Conservation (phyloP, 352 stramenopile genomes). For the Blastocystis sp. region DNA sequence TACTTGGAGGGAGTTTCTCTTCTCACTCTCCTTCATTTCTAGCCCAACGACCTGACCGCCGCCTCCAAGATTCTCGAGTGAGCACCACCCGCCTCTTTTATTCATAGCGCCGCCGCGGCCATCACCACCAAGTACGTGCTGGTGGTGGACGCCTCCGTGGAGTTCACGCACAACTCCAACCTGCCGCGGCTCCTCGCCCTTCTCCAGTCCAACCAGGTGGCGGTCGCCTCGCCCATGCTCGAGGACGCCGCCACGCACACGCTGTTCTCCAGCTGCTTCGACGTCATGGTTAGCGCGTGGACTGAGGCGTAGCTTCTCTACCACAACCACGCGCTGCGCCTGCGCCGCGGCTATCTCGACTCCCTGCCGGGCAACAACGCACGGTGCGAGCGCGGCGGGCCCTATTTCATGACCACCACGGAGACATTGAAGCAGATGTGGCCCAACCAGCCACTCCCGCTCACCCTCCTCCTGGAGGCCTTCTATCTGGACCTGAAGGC, state of each 20-base stretch:
- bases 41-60: conserved; percentile 35
- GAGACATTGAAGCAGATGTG: conserved; percentile 49
- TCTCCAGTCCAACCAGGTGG: conserved; percentile 13
- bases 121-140: conserved; percentile 41
- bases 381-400: conserved; percentile 33
- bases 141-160: conserved; percentile 50
- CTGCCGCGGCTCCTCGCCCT: background rate
- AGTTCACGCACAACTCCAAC: conserved; percentile 66
- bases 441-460: conserved; percentile 33
- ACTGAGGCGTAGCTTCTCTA: conserved; percentile 17
- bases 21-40: background rate
- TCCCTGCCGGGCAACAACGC: conserved; percentile 9
- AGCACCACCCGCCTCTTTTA: background rate
- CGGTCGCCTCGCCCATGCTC: conserved; percentile 44
- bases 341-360: conserved; percentile 27
- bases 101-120: background rate
- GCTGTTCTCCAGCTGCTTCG: conserved; percentile 11
- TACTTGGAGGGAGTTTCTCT: conserved; percentile 25
- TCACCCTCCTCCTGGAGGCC: conserved; percentile 22
- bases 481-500: conserved; percentile 55
- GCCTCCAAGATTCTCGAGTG: background rate
- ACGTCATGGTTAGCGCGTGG: background rate
- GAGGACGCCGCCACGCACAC: conserved; percentile 20
- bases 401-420: conserved; percentile 27
- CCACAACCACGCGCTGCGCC: conserved; percentile 27